A percentile compares a stretch with the other conserved stretches of the same genome.
Evolutionary conservation across 805 yeast species (phyloP).

Genomic region (Candida dajiaensis): DNA sequence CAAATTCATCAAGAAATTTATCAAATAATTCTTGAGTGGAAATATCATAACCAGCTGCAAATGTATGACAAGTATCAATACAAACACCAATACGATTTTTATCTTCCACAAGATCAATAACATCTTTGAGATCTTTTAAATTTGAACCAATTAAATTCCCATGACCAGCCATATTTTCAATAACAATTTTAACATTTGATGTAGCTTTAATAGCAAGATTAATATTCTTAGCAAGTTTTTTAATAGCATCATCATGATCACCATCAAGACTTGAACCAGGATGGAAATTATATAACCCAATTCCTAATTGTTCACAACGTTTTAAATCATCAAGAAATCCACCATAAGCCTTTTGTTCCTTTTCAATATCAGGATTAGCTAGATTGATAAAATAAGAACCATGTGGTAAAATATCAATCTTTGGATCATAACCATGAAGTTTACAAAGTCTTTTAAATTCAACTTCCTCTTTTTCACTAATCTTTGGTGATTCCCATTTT

Average conservation of each 20-base stretch:
- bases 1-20: slow-evolving; percentile 73
- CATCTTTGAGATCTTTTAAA: slow-evolving; percentile 66
- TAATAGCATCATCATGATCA: slow-evolving; percentile 59
- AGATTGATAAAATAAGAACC: slow-evolving; percentile 91
- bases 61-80: slow-evolving; percentile 92
- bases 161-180: slow-evolving; percentile 98
- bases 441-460: slow-evolving; percentile 62
- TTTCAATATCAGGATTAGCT: slow-evolving; percentile 83
- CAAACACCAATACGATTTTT: slow-evolving; percentile 91
- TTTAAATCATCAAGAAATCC: slow-evolving; percentile 81
- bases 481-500: slow-evolving; percentile 83
- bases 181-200: slow-evolving; percentile 72
- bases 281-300: slow-evolving; percentile 88
- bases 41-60: slow-evolving; percentile 94
- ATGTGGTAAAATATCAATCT: slow-evolving; percentile 83
- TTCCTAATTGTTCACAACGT: slow-evolving; percentile 79
- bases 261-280: slow-evolving; percentile 84
- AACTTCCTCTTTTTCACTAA: slow-evolving; percentile 57
- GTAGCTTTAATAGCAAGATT: slow-evolving; percentile 76
- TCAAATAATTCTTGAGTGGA: slow-evolving; percentile 50
- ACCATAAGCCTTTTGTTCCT: slow-evolving; percentile 66
- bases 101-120: slow-evolving; percentile 73
- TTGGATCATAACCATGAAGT: slow-evolving; percentile 60
- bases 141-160: slow-evolving; percentile 84
- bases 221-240: slow-evolving; percentile 68